Conservation (phyloP, 495 filamentous ascomycete species). For the Lasiosphaeria ovina region DNA sequence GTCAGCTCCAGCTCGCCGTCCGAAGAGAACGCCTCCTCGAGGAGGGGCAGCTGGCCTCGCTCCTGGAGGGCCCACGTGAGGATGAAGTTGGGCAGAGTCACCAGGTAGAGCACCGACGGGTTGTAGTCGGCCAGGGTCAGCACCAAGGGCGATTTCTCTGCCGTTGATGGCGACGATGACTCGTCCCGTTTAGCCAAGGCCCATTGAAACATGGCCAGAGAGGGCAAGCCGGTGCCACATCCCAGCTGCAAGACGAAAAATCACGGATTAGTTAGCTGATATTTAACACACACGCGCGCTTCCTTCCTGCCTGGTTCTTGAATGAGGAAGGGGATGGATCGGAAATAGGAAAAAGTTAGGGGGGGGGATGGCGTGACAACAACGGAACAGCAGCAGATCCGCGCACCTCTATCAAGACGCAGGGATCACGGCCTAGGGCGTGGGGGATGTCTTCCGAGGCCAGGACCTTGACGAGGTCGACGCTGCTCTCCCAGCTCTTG, state of each 20-base stretch:
- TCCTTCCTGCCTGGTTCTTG: too few relatives aligned
- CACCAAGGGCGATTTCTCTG: conserved; percentile 41
- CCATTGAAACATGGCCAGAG: conserved; percentile 71
- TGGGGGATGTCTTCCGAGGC: conserved; percentile 56
- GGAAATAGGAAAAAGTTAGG: not conserved
- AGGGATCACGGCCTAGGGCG: conserved; percentile 39
- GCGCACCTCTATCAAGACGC: conserved; percentile 74
- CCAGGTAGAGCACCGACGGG: conserved; percentile 74
- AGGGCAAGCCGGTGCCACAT: conserved; percentile 86
- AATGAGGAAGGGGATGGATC: not conserved
- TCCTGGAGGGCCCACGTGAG: conserved; percentile 69
- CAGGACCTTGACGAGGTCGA: conserved; percentile 79
- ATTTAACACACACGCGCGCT: too few relatives aligned
- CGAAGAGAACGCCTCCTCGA: conserved; percentile 41
- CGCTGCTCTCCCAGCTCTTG: conserved; percentile 96
- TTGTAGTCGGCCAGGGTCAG: conserved; percentile 91
- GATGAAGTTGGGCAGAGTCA: conserved; percentile 85
- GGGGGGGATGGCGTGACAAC: too few relatives aligned
- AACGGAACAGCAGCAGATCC: not conserved
- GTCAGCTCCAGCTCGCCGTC: conserved; percentile 77
- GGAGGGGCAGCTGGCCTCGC: conserved; percentile 24
- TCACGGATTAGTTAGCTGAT: not conserved
- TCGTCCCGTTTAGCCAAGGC: conserved; percentile 43
- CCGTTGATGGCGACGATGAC: not conserved
- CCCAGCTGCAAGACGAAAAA: conserved; percentile 60